Evolutionary conservation across 768 basidiomycete genomes (phyloP).

Genomic region (Trametes cinnabarina): DNA sequence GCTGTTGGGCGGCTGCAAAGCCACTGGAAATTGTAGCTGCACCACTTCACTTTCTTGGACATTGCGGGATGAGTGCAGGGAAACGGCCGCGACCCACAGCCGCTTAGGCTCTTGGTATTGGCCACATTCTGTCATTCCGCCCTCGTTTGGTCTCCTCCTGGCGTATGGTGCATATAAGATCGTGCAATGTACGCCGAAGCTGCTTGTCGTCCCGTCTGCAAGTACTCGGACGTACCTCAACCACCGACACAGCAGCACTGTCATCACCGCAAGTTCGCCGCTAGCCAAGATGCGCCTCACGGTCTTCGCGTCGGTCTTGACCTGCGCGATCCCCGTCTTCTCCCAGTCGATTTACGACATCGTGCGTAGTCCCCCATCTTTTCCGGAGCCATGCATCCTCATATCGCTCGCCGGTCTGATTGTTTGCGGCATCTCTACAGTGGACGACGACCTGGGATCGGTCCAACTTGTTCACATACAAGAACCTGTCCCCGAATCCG

Average conservation of each 20-base stretch:
- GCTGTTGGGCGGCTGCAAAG: neutral
- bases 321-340: conserved; percentile 22
- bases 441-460: conserved; percentile 38
- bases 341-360: conserved; percentile 36
- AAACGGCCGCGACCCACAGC: neutral
- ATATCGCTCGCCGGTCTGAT: neutral
- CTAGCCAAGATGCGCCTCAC: conserved; percentile 9
- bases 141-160: neutral
- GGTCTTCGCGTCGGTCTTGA: conserved; percentile 18
- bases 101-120: neutral
- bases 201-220: neutral
- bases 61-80: neutral
- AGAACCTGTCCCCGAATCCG: conserved; percentile 40
- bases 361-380: conserved; percentile 18
- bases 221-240: neutral
- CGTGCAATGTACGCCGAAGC: neutral
- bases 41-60: neutral
- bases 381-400: neutral
- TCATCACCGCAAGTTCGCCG: neutral
- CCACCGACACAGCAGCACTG: too few relatives aligned
- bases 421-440: conserved; percentile 14
- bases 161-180: conserved; percentile 1
- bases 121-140: conserved; percentile 4
- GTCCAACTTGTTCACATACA: conserved; percentile 51
- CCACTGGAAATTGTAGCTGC: conserved; percentile 7